These are phyloP conservation scores for Quercus lobata DNA, from an alignment of 331 rosid genomes.

Conservation along the genomic window DNA sequence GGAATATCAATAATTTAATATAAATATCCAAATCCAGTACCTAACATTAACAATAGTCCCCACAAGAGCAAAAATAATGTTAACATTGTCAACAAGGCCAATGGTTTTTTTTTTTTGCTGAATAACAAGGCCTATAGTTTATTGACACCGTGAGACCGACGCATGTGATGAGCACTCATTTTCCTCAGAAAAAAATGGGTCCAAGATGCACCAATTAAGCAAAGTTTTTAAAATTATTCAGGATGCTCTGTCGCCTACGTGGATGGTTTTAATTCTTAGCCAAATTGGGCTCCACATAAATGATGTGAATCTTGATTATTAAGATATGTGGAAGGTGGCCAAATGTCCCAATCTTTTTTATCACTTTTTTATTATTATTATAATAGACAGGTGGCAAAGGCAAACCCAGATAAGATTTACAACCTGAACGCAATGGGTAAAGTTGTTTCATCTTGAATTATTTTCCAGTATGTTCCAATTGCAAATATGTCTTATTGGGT, in stretches of 20 bases:
- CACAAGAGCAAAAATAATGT: not conserved
- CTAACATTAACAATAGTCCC: not conserved
- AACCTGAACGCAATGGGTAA: not conserved
- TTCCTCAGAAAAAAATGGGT: not conserved
- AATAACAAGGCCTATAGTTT: not conserved
- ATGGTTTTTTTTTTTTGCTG: too few relatives aligned
- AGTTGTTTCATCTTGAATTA: not conserved
- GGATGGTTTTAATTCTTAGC: not conserved
- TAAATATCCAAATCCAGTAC: not conserved
- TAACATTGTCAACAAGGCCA: not conserved
- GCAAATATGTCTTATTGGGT: too few relatives aligned
- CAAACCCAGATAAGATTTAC: not conserved
- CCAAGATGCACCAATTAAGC: not conserved
- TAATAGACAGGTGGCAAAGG: not conserved
- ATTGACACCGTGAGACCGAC: not conserved
- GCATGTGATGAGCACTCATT: not conserved
- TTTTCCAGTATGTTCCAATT: too few relatives aligned
- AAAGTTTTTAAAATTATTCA: too few relatives aligned
- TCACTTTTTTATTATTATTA: not conserved
- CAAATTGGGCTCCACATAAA: not conserved
- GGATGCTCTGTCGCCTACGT: not conserved
- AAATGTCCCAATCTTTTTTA: not conserved
- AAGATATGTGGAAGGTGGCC: not conserved
- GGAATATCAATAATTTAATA: too few relatives aligned
- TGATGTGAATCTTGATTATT: not conserved